Conservation (phyloP, 441 rosid genomes). For the Hura crepitans region DNA sequence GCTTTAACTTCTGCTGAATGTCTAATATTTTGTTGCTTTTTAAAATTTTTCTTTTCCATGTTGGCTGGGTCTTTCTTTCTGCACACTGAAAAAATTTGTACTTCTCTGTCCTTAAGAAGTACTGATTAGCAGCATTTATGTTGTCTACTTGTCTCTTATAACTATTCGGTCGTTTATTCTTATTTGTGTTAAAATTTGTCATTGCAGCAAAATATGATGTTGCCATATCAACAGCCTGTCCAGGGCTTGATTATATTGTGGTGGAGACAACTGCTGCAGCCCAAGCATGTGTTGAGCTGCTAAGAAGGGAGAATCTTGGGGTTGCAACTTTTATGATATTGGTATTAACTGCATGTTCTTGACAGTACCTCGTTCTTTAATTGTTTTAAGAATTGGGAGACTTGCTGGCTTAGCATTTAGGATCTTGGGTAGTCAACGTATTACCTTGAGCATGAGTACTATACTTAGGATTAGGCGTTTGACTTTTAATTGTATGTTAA, state of each 20-base stretch:
- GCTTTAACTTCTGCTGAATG: not conserved
- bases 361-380: not conserved
- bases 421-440: not conserved
- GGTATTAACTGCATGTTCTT: slow-evolving; percentile 42
- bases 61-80: not conserved
- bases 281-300: slow-evolving; percentile 87
- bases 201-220: slow-evolving; percentile 90
- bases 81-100: not conserved
- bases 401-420: slow-evolving; percentile 1
- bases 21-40: not conserved
- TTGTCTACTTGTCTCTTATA: not conserved
- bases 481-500: slow-evolving; percentile 3
- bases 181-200: slow-evolving; percentile 10
- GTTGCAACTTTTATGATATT: slow-evolving; percentile 94
- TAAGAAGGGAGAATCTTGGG: slow-evolving; percentile 81
- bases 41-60: not conserved
- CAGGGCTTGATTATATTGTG: slow-evolving; percentile 86
- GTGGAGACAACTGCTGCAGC: slow-evolving; percentile 94
- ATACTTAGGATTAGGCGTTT: slow-evolving; percentile 5
- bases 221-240: slow-evolving; percentile 90
- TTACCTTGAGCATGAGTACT: not conserved
- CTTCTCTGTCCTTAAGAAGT: not conserved
- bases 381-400: not conserved
- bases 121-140: not conserved
- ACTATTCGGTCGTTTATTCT: not conserved